Conservation (phyloP, 148 eudicot species). For the Oxyria digyna region DNA sequence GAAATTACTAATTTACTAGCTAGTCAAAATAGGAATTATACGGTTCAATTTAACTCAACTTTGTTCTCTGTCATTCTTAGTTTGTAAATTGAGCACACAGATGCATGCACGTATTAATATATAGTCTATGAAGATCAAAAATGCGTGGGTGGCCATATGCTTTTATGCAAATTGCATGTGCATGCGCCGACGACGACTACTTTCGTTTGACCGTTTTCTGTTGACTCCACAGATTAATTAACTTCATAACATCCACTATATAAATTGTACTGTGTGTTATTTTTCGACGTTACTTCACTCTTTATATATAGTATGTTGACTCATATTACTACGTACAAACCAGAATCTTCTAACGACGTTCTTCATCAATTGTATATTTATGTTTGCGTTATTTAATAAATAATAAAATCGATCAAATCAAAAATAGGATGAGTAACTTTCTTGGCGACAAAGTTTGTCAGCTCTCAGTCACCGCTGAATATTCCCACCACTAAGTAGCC, state of each 20-base stretch:
- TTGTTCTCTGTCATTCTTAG: too few relatives aligned
- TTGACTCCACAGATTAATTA: neutral
- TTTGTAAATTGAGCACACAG: too few relatives aligned
- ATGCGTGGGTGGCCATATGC: neutral
- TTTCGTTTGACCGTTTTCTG: neutral
- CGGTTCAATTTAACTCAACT: too few relatives aligned
- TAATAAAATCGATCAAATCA: neutral
- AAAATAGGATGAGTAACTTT: neutral
- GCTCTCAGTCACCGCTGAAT: neutral
- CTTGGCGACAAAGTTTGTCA: constrained; percentile 6
- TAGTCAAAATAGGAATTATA: too few relatives aligned
- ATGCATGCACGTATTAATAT: neutral
- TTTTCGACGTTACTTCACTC: too few relatives aligned
- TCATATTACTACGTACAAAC: neutral
- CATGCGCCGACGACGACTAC: neutral
- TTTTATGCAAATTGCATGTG: neutral
- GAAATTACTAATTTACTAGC: too few relatives aligned
- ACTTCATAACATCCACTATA: neutral
- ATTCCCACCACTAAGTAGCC: neutral
- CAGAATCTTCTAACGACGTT: neutral
- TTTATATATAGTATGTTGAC: neutral
- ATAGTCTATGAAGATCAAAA: too few relatives aligned
- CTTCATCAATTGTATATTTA: neutral
- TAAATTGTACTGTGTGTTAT: too few relatives aligned
- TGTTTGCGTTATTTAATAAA: neutral